Base-by-base conservation (phyloP, 148 eudicot genomes). In the Amaranthus palmeri region DNA sequence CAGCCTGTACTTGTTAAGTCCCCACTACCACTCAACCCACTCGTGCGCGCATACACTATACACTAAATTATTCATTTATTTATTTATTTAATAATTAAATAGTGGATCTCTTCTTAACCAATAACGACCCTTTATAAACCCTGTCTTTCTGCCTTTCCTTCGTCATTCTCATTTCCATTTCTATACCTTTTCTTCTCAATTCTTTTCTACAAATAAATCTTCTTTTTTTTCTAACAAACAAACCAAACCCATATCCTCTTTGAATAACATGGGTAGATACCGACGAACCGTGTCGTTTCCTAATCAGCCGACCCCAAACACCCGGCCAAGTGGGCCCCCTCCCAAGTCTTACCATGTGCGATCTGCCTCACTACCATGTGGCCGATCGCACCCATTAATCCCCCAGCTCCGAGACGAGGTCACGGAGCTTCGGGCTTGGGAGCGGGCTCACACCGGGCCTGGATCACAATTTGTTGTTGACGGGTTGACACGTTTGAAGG, bases 221-320 rank as follows among this genome's bases (percentile, higher is more conserved):
- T 25, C 36, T 25, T 25, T 25, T 25, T 25, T n/a, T 25, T 25
- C 36, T 25, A 75, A 67, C 60, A 61, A 47, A 61, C 18, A 71
- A 61, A 55, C 64, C 51, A 8, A 45, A 3, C 36, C 36, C 36
- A 43, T 41, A 45, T 61, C 4, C 3, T n/a, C 52, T 6, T 42
- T 42, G 13, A 11, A 36, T 68, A 44, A 15, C 56, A 53, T 85
- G 55, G 81, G 86, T 46, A 81, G 80, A 70, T 93, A 82, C 70
- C 82, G 90, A 3, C 84, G 98, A 8, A 90, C 96, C 1, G 88
- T 90, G 55, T 90, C 98, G 44, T 93, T 88, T 69, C 90, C 98
- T 7, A 79, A 88, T 84, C 86, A 78, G 6, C 75, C 45, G 84
- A 77, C 50, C 8, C 57, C 45, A 8, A 7, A 65, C 55, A 67